Evolutionary conservation across 2,329 filamentous ascomycete genomes (phyloP).

Genomic region (Huntiella savannae): DNA sequence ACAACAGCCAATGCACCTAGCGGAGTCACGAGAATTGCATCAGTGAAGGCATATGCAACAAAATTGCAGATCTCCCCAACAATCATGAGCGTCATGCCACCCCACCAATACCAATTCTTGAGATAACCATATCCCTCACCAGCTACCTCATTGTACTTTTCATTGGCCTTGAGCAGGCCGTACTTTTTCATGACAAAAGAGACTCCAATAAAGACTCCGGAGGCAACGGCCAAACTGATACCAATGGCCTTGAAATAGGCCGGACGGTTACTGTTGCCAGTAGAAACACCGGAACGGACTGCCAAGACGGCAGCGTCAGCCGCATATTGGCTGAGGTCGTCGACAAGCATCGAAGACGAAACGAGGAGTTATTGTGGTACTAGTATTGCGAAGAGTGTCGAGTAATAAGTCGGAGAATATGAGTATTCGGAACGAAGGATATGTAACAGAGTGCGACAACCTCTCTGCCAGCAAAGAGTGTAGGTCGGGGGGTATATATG

Average conservation of each 20-base stretch:
- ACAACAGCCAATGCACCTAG: slow-evolving; percentile 84
- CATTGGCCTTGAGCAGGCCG: slow-evolving; percentile 76
- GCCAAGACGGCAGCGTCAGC: slow-evolving; percentile 2
- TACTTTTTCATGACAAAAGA: slow-evolving; percentile 95
- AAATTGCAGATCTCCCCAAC: slow-evolving; percentile 94
- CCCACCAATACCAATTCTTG: slow-evolving; percentile 91
- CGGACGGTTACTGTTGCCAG: slow-evolving; percentile 22
- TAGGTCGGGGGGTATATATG: too few species aligned
- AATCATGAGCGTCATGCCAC: slow-evolving; percentile 92
- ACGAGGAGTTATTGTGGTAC: neutral
- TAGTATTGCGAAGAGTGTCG: too few species aligned
- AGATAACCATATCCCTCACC: slow-evolving; percentile 95
- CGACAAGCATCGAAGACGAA: slow-evolving; percentile 3
- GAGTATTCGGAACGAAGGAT: too few species aligned
- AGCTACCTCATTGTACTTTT: slow-evolving; percentile 88
- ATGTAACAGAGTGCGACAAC: too few species aligned
- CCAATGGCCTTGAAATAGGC: slow-evolving; percentile 65
- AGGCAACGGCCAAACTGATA: slow-evolving; percentile 66
- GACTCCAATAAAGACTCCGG: slow-evolving; percentile 78
- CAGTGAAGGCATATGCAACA: slow-evolving; percentile 88
- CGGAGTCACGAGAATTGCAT: slow-evolving; percentile 87
- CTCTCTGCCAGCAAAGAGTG: too few species aligned
- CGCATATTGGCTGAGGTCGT: slow-evolving; percentile 4
- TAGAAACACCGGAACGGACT: slow-evolving; percentile 21
- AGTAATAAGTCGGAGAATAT: too few species aligned